phyloP scores from a whole-genome alignment of 495 filamentous ascomycete species.

The Aspergillus cavernicola region DNA sequence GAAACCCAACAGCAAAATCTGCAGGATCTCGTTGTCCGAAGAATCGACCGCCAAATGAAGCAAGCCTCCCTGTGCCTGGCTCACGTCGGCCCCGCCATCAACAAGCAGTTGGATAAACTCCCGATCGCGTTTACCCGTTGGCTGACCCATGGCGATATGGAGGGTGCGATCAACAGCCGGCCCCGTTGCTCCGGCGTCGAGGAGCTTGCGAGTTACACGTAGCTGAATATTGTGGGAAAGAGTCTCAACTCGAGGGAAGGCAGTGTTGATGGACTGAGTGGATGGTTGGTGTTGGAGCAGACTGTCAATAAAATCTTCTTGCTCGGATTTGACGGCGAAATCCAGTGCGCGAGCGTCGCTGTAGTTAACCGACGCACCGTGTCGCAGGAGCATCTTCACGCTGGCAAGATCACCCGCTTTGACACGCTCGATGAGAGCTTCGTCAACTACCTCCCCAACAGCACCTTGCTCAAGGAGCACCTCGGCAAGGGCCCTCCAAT shows the following conservation, averaged over 20 bases:
- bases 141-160: background rate
- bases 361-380: conserved; percentile 7
- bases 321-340: background rate
- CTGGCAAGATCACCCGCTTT: background rate
- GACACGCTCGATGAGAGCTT: conserved; percentile 7
- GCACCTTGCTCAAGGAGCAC: conserved; percentile 6
- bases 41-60: background rate
- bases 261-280: background rate
- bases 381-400: background rate
- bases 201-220: background rate
- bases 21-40: background rate
- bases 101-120: conserved; percentile 5
- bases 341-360: conserved; percentile 3
- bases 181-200: conserved; percentile 7
- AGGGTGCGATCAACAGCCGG: conserved; percentile 2
- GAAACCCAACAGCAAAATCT: conserved; percentile 7
- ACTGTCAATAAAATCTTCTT: conserved; percentile 2
- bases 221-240: background rate
- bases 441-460: background rate
- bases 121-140: background rate
- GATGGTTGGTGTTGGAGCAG: conserved; percentile 2
- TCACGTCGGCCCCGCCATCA: conserved; percentile 5
- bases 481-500: conserved; percentile 6
- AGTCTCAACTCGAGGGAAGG: background rate
- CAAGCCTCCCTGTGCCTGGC: background rate